phyloP scores from a whole-genome alignment of 2,329 filamentous ascomycete genomes.

The Xylaria multiplex region DNA sequence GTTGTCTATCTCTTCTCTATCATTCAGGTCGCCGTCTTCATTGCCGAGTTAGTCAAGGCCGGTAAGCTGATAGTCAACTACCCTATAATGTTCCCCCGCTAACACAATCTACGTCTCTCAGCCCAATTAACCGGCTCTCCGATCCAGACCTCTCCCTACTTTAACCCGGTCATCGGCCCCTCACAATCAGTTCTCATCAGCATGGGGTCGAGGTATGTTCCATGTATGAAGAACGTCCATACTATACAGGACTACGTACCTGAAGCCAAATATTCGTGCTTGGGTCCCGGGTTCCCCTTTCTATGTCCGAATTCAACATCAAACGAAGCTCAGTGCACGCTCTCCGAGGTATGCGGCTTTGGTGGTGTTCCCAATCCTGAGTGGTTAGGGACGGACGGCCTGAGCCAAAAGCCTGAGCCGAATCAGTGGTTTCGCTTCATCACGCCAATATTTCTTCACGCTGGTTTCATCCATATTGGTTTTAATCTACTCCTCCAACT shows the following conservation, averaged over 20 bases:
- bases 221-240: conserved; percentile 90
- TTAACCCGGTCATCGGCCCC: conserved; percentile 98
- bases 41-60: conserved; percentile 86
- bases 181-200: conserved; percentile 92
- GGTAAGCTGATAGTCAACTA: conserved; percentile 62
- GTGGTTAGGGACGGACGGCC: conserved; percentile 57
- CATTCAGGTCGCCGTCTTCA: conserved; percentile 85
- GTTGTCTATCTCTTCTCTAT: conserved; percentile 83
- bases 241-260: conserved; percentile 64
- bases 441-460: conserved; percentile 92
- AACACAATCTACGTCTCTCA: conserved; percentile 49
- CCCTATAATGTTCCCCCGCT: conserved; percentile 10
- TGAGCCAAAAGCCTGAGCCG: conserved; percentile 69
- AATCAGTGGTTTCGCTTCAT: conserved; percentile 99
- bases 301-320: conserved; percentile 84
- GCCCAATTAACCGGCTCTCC: conserved; percentile 80
- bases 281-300: conserved; percentile 64
- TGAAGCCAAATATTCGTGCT: no score
- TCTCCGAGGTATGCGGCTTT: conserved; percentile 87
- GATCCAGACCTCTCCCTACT: conserved; percentile 81
- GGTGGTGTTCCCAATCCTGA: conserved; percentile 75
- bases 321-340: conserved; percentile 69
- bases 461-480: conserved; percentile 90
- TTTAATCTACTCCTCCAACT: conserved; percentile 95
- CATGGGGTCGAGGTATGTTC: conserved; percentile 92